Base-by-base conservation (phyloP, 2,329 filamentous ascomycete genomes). In the Trichoderma sp. region DNA sequence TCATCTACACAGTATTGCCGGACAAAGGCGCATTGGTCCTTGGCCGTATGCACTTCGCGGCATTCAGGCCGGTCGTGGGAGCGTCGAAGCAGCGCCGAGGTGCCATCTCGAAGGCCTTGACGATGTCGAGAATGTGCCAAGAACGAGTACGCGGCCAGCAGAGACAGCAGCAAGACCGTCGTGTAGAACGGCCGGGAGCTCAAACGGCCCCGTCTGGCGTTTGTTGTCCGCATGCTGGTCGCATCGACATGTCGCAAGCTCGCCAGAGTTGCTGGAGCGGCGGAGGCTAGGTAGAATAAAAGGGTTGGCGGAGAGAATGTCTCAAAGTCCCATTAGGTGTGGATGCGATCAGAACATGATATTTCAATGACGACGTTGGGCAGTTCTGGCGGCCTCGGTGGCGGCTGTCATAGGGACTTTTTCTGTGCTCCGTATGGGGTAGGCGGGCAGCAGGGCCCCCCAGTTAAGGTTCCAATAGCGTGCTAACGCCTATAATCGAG, bases 21-120 rank as follows among this genome's bases (percentile, higher is more conserved):
- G 69, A 98, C 89, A 80, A 96, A 98, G 73, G 89, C 89, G 83
- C 96, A 99, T 81, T 97, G 89, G 78, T 99, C 92, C 70, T 84
- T 76, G 64, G 89, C 91, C 59, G 87, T 81, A 79, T 96, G 93
- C 68, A 99, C 93, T 40, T 92, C 83, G 70, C 90, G 90, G 78
- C 96, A 99, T 83, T 94, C 82, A 55, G 74, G 75, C 60, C 80
- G 73, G 59, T 76, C 75, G 56, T 74, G 72, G 61, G 72, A 74
- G 69, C 78, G 75, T 70, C 73, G 72, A 69, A 76, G 71, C 58
- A 62, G 68, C 58, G 35, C 61, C 68, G 56, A 65, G 43, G 70
- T 33, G 53, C 55, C 63, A 16, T 70, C 69, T 21, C 31, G 58
- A 14, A 68, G 58, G 67, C 68, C 59, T 43, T 62, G 65, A 10